Evolutionary conservation across 2,329 filamentous ascomycete species (phyloP), one percentile per base, ranked within the genome.

Genomic region (Venturiaceae sp.): DNA sequence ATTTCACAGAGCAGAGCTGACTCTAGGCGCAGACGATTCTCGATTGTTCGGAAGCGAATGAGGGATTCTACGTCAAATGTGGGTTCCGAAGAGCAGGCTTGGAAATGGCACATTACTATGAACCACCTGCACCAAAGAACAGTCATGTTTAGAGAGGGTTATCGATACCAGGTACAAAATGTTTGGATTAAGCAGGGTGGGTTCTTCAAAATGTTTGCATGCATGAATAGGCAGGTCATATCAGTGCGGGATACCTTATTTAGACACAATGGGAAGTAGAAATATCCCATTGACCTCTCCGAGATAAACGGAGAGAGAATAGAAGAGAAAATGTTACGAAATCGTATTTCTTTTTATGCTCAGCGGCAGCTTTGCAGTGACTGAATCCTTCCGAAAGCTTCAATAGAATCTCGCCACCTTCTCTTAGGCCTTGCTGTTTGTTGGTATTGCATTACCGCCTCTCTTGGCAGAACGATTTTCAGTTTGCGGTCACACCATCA

Each of bases 61-160:
- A 96, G 74, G 92, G 92, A 23, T 97, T 99, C 78, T 99, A 99
- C 73, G 81, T 96, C 73, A 97, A 97, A 81, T 97, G 94, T 74
- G 92, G 92, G 60, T 97, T 95, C 74, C 87, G 90, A 75, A 80
- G 90, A 62, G 92, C 91, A 30, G 94, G 94, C 16, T 76, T 96
- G 59, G 90, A 99, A 75, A 97, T 99, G 94, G 91, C 92, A 46
- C 90, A 96, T 77, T 96, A 96, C 75, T 94, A 95, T 28, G 58
- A 58, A 36, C 13, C n/a, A n/a, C n/a, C n/a, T n/a, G 54, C 16
- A 16, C 16, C 33, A 19, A 58, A 54, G 41, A 58, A 14, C 21
- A 53, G 52, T 30, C 52, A 53, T 37, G 52, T 37, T 6, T 53
- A 53, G 23, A 37, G 6, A 5, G n/a, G n/a, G n/a, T n/a, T n/a